Base-by-base conservation (phyloP, 2,329 filamentous ascomycete species). In the Chaetomiaceae sp. region DNA sequence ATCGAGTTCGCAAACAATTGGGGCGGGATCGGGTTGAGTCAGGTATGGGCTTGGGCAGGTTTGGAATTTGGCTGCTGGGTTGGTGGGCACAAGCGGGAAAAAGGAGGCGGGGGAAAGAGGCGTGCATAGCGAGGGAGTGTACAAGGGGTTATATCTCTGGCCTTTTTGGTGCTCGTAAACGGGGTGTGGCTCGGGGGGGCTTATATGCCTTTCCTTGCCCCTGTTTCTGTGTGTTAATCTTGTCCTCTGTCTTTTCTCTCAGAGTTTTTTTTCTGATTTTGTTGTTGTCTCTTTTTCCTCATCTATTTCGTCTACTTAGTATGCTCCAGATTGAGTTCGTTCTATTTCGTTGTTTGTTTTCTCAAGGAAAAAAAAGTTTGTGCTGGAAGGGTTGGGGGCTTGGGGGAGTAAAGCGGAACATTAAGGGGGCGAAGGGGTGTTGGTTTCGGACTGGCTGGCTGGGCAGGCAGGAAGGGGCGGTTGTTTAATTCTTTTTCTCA, bases 131-230 rank as follows among this genome's bases (percentile, higher is more conserved):
- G 58, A 60, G 57, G 59, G 60, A 58, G 57, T 58, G 59, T 51
- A 55, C 55, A 56, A n/a, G 54, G 59, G 51, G 53, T 55, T 59
- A 45, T 59, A 48, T 56, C 49, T 34, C n/a, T 31, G 47, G 47
- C 51, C 60, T 58, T 58, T 51, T 58, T 51, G 51, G 50, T 53
- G 54, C 50, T 56, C 49, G 51, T 61, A 59, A 59, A 55, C 57
- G 63, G 59, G n/a, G n/a, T n/a, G n/a, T n/a, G n/a, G n/a, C n/a
- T n/a, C 55, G 60, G 60, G 56, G 65, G 67, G 62, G 68, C 65
- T 64, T 61, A 58, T 52, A 48, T 54, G 29, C 42, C 42, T 33
- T 27, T 47, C 51, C n/a, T 27, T 6, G 27, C 27, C 47, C 51
- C 55, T 51, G 53, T 56, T 58, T 65, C 66, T 69, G 66, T 64